Evolutionary conservation across 1,284 basidiomycete species (phyloP).

Genomic region (Gomphus sp.): DNA sequence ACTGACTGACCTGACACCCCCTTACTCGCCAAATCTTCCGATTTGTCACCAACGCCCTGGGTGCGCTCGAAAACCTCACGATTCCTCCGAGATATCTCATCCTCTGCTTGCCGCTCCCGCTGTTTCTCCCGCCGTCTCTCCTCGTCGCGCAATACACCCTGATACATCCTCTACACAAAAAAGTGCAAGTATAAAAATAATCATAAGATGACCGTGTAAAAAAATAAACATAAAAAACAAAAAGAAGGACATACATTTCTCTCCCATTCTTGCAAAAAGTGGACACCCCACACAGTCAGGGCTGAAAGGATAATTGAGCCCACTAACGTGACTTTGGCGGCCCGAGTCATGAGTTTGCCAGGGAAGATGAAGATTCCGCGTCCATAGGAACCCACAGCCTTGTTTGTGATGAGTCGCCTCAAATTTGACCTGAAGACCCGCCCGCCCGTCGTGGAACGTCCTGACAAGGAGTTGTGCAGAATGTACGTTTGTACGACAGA

Average conservation of each 20-base stretch:
- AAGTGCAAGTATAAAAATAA: neutral
- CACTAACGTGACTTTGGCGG: slow-evolving; percentile 70
- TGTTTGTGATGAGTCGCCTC: slow-evolving; percentile 5
- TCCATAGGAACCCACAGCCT: neutral
- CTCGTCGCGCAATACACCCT: slow-evolving; percentile 46
- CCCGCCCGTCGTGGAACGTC: slow-evolving; percentile 11
- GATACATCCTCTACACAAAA: slow-evolving; percentile 69
- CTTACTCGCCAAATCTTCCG: neutral
- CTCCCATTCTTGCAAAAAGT: slow-evolving; percentile 82
- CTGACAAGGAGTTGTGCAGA: slow-evolving; percentile 23
- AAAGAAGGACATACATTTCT: slow-evolving; percentile 58
- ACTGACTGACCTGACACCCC: neutral
- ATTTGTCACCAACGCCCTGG: slow-evolving; percentile 35
- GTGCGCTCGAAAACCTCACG: slow-evolving; percentile 57
- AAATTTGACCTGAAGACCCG: slow-evolving; percentile 12
- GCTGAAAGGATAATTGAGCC: slow-evolving; percentile 60
- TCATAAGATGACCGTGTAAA: slow-evolving; percentile 5
- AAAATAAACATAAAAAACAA: no score
- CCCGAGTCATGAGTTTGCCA: no score
- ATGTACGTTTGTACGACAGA: slow-evolving; percentile 23
- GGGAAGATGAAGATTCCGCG: no score
- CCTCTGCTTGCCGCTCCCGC: slow-evolving; percentile 53
- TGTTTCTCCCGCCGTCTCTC: slow-evolving; percentile 69
- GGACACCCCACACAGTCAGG: slow-evolving; percentile 84
- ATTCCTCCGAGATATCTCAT: slow-evolving; percentile 25